Conservation (phyloP, 2,329 filamentous ascomycete species). For the Ophiocordyceps unilateralis region DNA sequence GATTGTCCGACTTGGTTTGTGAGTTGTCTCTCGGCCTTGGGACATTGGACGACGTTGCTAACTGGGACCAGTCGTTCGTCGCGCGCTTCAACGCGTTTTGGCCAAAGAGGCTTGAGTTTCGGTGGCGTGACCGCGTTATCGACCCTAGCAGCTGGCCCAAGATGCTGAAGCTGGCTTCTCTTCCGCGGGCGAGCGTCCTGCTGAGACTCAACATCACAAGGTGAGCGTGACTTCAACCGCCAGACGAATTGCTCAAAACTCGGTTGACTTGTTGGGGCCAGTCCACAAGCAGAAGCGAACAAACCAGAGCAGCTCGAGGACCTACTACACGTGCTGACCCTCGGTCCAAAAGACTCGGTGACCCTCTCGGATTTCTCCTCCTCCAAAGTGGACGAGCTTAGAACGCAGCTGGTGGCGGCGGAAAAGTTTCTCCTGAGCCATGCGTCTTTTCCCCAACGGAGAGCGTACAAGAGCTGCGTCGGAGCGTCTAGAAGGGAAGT, state of each 20-base stretch:
- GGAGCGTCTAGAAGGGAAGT: slow-evolving; percentile 8
- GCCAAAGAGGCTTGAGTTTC: slow-evolving; percentile 20
- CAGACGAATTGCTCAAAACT: neutral
- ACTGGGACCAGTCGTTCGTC: slow-evolving; percentile 16
- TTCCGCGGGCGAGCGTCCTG: slow-evolving; percentile 6
- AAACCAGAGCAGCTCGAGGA: neutral
- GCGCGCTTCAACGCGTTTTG: slow-evolving; percentile 25
- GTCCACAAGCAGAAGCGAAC: neutral
- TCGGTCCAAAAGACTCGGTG: slow-evolving; percentile 3
- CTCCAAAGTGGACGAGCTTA: slow-evolving; percentile 5
- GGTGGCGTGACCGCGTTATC: slow-evolving; percentile 12
- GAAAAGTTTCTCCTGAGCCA: slow-evolving; percentile 11
- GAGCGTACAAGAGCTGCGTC: slow-evolving; percentile 11
- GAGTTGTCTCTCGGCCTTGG: slow-evolving; percentile 5
- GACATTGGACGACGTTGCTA: neutral
- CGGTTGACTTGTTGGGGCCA: neutral
- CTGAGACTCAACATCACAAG: slow-evolving; percentile 8
- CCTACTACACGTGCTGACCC: slow-evolving; percentile 8
- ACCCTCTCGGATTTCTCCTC: neutral
- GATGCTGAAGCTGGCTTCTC: slow-evolving; percentile 11
- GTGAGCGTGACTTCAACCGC: neutral
- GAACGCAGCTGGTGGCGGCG: slow-evolving; percentile 8
- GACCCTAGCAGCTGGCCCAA: slow-evolving; percentile 12
- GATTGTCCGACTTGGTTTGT: slow-evolving; percentile 29
- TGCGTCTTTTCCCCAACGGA: slow-evolving; percentile 10